Percentiles rank a stretch among this genome's conserved stretches.
Conservation (phyloP, 2,329 filamentous ascomycete genomes). For the Ophiostoma angusticollis region DNA sequence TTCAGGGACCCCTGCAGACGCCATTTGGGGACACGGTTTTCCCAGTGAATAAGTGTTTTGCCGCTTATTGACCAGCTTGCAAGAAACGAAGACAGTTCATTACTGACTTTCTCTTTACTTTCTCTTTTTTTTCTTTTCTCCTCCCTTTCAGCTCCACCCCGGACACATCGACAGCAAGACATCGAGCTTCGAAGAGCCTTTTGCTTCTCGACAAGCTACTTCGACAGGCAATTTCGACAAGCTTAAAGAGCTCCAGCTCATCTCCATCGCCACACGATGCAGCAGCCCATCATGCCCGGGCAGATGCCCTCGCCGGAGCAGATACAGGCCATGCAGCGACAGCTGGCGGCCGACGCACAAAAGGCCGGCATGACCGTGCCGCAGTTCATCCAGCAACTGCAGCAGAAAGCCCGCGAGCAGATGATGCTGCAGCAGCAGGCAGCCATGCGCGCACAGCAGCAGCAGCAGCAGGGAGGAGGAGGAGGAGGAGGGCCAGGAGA, state of each 20-base stretch:
- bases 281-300: slow-evolving; percentile 16
- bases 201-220: background rate
- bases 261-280: slow-evolving; percentile 13
- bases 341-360: slow-evolving; percentile 69
- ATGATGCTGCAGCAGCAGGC: slow-evolving; percentile 32
- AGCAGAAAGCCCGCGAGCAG: slow-evolving; percentile 40
- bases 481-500: background rate
- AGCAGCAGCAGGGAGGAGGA: slow-evolving; percentile 13
- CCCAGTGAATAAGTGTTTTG: too few species aligned
- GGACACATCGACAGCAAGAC: too few species aligned
- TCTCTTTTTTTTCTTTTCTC: too few species aligned
- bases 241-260: slow-evolving; percentile 1
- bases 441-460: slow-evolving; percentile 31
- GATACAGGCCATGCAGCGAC: slow-evolving; percentile 69
- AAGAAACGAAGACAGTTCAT: too few species aligned
- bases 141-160: too few species aligned
- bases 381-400: slow-evolving; percentile 64
- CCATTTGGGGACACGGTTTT: too few species aligned
- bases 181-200: too few species aligned
- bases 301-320: slow-evolving; percentile 64
- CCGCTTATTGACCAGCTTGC: too few species aligned
- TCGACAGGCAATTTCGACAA: background rate
- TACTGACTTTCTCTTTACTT: too few species aligned
- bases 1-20: too few species aligned
- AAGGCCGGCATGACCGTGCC: slow-evolving; percentile 75